Conservation (phyloP, 2,329 filamentous ascomycete genomes). For the Furcasterigmium furcatum region DNA sequence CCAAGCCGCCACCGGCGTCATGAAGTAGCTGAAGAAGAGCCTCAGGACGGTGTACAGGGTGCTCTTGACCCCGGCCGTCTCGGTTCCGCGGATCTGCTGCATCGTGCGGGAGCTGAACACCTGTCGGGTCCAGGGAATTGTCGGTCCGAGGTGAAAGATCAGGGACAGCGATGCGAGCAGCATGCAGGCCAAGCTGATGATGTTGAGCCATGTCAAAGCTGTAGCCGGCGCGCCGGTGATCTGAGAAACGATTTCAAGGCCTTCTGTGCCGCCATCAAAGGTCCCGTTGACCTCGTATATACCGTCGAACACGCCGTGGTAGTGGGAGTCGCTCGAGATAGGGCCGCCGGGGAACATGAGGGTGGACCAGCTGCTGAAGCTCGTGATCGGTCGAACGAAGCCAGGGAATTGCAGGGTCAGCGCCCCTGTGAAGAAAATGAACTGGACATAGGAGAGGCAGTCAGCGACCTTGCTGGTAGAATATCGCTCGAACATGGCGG, state of each 20-base stretch:
- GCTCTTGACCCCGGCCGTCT: slow-evolving; percentile 1
- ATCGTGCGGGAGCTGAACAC: slow-evolving; percentile 38
- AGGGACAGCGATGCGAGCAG: slow-evolving; percentile 57
- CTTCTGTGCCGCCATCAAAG: slow-evolving; percentile 46
- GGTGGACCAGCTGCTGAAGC: slow-evolving; percentile 63
- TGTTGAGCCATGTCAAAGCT: slow-evolving; percentile 66
- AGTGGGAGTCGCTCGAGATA: slow-evolving; percentile 14
- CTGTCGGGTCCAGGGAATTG: slow-evolving; percentile 41
- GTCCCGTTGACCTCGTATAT: slow-evolving; percentile 66
- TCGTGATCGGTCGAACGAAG: slow-evolving; percentile 67
- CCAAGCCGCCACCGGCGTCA: slow-evolving; percentile 67
- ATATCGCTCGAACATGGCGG: too few relatives aligned
- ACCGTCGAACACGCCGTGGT: slow-evolving; percentile 38
- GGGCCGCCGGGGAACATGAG: slow-evolving; percentile 52
- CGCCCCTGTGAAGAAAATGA: slow-evolving; percentile 67
- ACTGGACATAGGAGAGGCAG: slow-evolving; percentile 73
- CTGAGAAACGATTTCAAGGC: slow-evolving; percentile 64
- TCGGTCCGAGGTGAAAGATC: slow-evolving; percentile 37
- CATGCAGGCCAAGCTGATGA: slow-evolving; percentile 60
- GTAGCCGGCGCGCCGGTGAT: slow-evolving; percentile 61
- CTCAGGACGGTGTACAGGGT: slow-evolving; percentile 51
- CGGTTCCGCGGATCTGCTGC: slow-evolving; percentile 22
- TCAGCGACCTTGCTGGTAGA: not conserved
- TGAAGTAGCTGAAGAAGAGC: slow-evolving; percentile 72
- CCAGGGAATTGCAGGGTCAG: slow-evolving; percentile 69